Evolutionary conservation across 2,329 filamentous ascomycete species (phyloP), one percentile per base, ranked within the genome.

Genomic region (Bimuria novae-zelandiae): DNA sequence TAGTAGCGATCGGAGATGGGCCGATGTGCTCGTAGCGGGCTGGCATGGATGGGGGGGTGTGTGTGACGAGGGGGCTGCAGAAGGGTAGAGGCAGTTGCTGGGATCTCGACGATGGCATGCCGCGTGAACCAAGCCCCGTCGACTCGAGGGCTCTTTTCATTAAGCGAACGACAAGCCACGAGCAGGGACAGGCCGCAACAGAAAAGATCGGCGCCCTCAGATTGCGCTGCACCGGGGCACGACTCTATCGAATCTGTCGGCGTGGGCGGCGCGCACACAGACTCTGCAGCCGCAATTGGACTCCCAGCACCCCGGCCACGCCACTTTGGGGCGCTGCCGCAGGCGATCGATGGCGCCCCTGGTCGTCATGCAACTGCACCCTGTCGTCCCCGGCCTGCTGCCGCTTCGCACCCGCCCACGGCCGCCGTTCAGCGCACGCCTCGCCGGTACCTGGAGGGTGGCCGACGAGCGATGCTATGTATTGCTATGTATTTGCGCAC

Each of bases 1-100:
- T 56, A 64, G 65, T 49, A 72, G 65, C 64, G 70, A 73, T 73
- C 71, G 71, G 71, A 74, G 69, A 74, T 73, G 61, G 59, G 54
- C 56, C 57, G 49, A 64, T 64, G 62, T 59, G 16, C 30, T 5
- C n/a, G 30, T 33, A 33, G 5, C 30, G 12, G 3, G 30, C 30
- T 7, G 27, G 27, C 27, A 33, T 33, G 30, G 62, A 64, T 61
- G 49, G 29, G 43, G n/a, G n/a, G n/a, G n/a, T n/a, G n/a, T n/a
- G n/a, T n/a, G n/a, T n/a, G n/a, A n/a, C n/a, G n/a, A n/a, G n/a
- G n/a, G n/a, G n/a, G n/a, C n/a, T n/a, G n/a, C n/a, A n/a, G n/a
- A n/a, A n/a, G 60, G 61, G 33, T n/a, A 25, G 16, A 23, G 32
- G 30, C 22, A 11, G 11, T 14, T 32, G 14, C 32, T 27, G 22